Percentiles rank a stretch among this genome's conserved stretches.
These are phyloP conservation scores for Trypanosoma platydactyli DNA, from an alignment of 208 protist genomes.

Conservation along the genomic window DNA sequence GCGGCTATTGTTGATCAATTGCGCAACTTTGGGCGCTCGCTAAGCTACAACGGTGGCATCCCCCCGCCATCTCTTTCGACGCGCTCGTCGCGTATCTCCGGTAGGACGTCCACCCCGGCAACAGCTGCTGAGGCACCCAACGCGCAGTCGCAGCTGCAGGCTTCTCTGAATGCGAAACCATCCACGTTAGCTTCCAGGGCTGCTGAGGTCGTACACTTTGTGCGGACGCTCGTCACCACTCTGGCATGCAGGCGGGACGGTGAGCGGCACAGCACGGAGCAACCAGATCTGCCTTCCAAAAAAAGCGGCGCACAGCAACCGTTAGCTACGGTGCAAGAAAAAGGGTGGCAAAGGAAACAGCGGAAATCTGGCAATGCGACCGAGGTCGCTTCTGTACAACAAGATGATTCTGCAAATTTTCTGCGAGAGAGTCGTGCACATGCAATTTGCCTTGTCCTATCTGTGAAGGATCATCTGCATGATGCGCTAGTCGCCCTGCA, in stretches of 20 bases:
- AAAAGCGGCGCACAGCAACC: background rate
- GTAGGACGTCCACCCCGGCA: background rate
- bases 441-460: slow-evolving; percentile 13
- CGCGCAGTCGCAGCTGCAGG: background rate
- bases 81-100: background rate
- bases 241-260: background rate
- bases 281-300: background rate
- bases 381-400: background rate
- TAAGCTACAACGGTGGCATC: slow-evolving; percentile 11
- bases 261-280: background rate
- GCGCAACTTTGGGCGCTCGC: slow-evolving; percentile 9
- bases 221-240: background rate
- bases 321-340: background rate
- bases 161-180: background rate
- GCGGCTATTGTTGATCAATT: background rate
- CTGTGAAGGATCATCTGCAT: slow-evolving; percentile 24
- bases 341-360: background rate
- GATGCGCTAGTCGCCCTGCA: slow-evolving; percentile 22
- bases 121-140: background rate
- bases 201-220: slow-evolving; percentile 6
- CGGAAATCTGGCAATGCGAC: background rate
- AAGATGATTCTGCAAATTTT: slow-evolving; percentile 8
- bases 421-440: slow-evolving; percentile 18
- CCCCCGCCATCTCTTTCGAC: background rate
- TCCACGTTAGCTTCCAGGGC: slow-evolving; percentile 3